Evolutionary conservation across 345 rosid species (phyloP).

Genomic region (Citrus medica): DNA sequence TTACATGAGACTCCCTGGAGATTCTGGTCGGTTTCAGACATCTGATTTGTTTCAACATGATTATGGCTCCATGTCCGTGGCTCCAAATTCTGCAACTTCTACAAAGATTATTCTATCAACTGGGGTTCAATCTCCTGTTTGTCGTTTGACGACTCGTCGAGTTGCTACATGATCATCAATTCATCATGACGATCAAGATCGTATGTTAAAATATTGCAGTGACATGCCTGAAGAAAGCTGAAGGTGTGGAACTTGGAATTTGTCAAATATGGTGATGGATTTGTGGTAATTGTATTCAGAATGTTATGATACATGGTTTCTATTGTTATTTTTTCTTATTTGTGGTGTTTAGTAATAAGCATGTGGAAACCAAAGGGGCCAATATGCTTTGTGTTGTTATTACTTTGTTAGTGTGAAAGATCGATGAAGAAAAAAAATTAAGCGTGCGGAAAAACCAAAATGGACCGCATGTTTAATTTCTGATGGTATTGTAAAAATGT

Average conservation of each 20-base stretch:
- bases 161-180: constrained; percentile 30
- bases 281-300: neutral
- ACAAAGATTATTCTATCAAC: constrained; percentile 43
- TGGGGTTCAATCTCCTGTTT: constrained; percentile 58
- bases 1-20: constrained; percentile 85
- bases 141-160: constrained; percentile 48
- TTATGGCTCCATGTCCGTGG: constrained; percentile 22
- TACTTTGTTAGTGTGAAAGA: neutral
- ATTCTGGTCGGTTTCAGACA: constrained; percentile 67
- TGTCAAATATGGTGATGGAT: neutral
- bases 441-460: constrained; percentile 15
- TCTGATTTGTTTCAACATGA: constrained; percentile 49
- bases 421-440: neutral
- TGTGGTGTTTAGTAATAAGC: constrained; percentile 13
- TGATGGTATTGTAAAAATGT: neutral
- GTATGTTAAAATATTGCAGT: neutral
- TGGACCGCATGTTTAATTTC: constrained; percentile 7
- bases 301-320: neutral
- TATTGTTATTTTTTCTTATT: neutral
- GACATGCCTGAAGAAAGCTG: constrained; percentile 30
- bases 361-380: constrained; percentile 38
- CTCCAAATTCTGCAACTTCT: constrained; percentile 14
- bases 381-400: constrained; percentile 20
- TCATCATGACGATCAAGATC: neutral
- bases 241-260: constrained; percentile 26